Percentiles rank a stretch among this genome's conserved stretches.
These are phyloP conservation scores for Cymodocea nodosa DNA, from an alignment of 116 monocot genomes.

Conservation along the genomic window DNA sequence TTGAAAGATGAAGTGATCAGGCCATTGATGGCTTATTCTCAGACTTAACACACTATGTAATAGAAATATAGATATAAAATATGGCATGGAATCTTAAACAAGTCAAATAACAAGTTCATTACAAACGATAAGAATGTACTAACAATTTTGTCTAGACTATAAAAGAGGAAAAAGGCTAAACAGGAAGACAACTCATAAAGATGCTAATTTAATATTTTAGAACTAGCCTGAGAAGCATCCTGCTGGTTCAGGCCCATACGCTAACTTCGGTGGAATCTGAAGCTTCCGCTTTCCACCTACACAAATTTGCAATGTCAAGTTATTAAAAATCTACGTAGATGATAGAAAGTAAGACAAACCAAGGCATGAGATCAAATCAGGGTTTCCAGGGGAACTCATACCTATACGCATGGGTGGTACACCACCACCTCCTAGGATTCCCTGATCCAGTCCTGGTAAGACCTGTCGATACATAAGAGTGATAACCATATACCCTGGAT, in stretches of 20 bases:
- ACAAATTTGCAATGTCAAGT: neutral
- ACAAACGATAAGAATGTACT: neutral
- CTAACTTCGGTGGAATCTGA: conserved; percentile 72
- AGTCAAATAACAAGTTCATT: neutral
- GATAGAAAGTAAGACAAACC: neutral
- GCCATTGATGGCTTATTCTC: neutral
- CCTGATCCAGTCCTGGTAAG: conserved; percentile 79
- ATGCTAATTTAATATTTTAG: neutral
- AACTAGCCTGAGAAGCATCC: conserved; percentile 82
- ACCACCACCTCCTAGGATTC: conserved; percentile 79
- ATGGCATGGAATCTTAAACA: neutral
- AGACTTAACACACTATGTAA: neutral
- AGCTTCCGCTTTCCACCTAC: conserved; percentile 92
- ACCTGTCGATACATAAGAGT: conserved; percentile 24
- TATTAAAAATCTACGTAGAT: neutral
- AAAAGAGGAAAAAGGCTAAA: neutral
- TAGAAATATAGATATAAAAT: neutral
- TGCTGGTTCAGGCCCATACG: conserved; percentile 92
- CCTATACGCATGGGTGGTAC: conserved; percentile 86
- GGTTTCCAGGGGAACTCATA: conserved; percentile 12
- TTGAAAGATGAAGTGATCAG: neutral
- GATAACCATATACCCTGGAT: too few species aligned
- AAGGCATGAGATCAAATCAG: neutral
- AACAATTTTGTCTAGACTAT: neutral
- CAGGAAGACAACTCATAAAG: neutral